Conservation (phyloP, 2,329 filamentous ascomycete genomes). For the Pestalotiopsis sp. region DNA sequence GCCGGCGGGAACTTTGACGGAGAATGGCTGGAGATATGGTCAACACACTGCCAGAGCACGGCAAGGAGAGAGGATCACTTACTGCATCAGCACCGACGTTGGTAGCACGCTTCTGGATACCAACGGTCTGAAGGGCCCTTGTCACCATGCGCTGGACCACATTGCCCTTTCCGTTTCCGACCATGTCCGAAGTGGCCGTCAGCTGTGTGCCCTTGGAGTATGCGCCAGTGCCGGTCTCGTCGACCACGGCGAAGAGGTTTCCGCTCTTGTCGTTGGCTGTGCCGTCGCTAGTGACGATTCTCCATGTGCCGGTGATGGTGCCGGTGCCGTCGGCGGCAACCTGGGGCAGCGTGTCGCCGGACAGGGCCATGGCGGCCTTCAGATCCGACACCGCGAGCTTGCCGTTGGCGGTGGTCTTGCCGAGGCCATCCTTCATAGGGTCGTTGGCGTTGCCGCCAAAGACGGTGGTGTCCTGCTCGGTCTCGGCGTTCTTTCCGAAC, state of each 20-base stretch:
- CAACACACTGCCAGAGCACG: neutral
- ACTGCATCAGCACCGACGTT: constrained; percentile 21
- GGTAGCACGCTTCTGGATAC: constrained; percentile 18
- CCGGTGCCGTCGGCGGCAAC: constrained; percentile 17
- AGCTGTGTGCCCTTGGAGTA: constrained; percentile 19
- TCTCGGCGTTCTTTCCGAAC: constrained; percentile 24
- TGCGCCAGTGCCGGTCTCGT: constrained; percentile 20
- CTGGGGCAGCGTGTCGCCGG: constrained; percentile 23
- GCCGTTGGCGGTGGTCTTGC: constrained; percentile 23
- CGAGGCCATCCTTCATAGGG: constrained; percentile 19
- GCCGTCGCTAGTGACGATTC: constrained; percentile 24
- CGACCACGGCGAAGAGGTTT: constrained; percentile 21
- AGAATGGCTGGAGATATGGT: constrained; percentile 11
- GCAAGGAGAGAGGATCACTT: neutral
- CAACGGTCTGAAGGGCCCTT: constrained; percentile 18
- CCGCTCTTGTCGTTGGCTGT: constrained; percentile 14
- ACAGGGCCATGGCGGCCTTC: constrained; percentile 18
- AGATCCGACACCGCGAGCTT: constrained; percentile 16
- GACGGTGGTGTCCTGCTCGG: constrained; percentile 32
- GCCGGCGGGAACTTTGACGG: constrained; percentile 20
- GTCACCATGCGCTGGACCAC: constrained; percentile 16
- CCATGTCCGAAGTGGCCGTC: constrained; percentile 19
- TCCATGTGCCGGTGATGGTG: constrained; percentile 22
- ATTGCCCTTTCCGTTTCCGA: constrained; percentile 18
- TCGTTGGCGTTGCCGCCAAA: constrained; percentile 18